Evolutionary conservation across 2,329 filamentous ascomycete genomes (phyloP).

Genomic region (Cladosporium sp.): DNA sequence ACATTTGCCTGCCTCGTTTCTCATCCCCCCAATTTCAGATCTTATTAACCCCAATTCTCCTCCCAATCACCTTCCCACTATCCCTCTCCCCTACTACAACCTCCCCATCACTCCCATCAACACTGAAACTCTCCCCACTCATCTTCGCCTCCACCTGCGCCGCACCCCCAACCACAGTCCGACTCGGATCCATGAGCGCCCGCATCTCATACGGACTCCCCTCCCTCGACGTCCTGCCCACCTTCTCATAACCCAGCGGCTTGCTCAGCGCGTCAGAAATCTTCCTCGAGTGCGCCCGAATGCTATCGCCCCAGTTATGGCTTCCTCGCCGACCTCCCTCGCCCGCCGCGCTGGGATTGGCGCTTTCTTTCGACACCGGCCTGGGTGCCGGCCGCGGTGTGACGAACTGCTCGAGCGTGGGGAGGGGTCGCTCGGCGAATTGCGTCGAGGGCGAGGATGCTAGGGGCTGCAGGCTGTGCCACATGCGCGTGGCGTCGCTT

Average conservation of each 20-base stretch:
- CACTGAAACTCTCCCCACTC: slow-evolving; percentile 16
- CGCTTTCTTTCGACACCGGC: neutral
- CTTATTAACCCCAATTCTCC: neutral
- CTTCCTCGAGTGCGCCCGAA: slow-evolving; percentile 19
- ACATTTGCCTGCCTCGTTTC: neutral
- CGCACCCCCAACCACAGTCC: slow-evolving; percentile 10
- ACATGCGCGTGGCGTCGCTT: slow-evolving; percentile 27
- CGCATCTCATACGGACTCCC: slow-evolving; percentile 19
- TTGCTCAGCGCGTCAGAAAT: slow-evolving; percentile 17
- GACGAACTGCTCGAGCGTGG: slow-evolving; percentile 25
- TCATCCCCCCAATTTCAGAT: neutral
- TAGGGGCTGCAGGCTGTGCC: slow-evolving; percentile 25
- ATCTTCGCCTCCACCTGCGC: slow-evolving; percentile 14
- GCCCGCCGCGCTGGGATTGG: no score
- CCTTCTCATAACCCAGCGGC: slow-evolving; percentile 15
- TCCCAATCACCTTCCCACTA: neutral
- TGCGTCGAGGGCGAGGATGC: slow-evolving; percentile 26
- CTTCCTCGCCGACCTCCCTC: neutral
- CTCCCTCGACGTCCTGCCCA: slow-evolving; percentile 3
- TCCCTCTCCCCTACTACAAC: neutral
- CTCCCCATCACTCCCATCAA: slow-evolving; percentile 7
- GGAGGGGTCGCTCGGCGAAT: slow-evolving; percentile 25
- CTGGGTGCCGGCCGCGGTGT: slow-evolving; percentile 24
- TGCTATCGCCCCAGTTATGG: slow-evolving; percentile 11
- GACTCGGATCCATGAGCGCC: slow-evolving; percentile 18